Evolutionary conservation across 208 protist species (phyloP).

Genomic region (Trypanosomatidae sp.): DNA sequence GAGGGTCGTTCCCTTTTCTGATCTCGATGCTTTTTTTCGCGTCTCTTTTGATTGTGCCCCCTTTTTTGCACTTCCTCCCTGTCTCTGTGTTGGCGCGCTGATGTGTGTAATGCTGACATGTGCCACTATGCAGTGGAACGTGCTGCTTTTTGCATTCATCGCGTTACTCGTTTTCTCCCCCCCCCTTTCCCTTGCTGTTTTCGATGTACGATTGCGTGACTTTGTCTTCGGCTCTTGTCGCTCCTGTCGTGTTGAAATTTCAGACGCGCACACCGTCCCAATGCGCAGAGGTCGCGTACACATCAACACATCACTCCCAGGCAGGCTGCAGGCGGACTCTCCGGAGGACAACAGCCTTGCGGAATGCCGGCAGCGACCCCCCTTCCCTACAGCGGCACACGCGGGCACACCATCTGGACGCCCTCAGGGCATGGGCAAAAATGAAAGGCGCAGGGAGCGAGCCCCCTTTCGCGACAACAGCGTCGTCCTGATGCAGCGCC

Average conservation of each 20-base stretch:
- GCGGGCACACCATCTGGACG: no score
- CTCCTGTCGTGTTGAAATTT: not conserved
- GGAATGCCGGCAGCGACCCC: not conserved
- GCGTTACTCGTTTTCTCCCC: not conserved
- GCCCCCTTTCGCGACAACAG: no score
- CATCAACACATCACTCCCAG: not conserved
- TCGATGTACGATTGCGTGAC: not conserved
- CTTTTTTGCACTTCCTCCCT: not conserved
- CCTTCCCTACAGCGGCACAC: no score
- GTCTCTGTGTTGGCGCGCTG: not conserved
- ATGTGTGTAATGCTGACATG: not conserved
- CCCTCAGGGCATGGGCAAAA: no score
- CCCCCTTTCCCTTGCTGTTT: not conserved
- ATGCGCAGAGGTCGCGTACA: not conserved
- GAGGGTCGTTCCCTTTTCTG: not conserved
- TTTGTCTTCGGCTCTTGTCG: not conserved
- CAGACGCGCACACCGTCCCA: not conserved
- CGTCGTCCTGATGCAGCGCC: no score
- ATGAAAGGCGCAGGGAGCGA: no score
- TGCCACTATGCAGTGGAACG: not conserved
- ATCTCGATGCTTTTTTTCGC: not conserved
- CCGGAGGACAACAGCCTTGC: no score
- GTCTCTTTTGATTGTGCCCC: not conserved
- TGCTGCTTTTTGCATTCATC: not conserved
- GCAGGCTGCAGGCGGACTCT: not conserved